Percentiles rank a stretch among this genome's conserved stretches.
Conservation (phyloP, 2,329 filamentous ascomycete genomes). For the Cladobotryum mycophilum region DNA sequence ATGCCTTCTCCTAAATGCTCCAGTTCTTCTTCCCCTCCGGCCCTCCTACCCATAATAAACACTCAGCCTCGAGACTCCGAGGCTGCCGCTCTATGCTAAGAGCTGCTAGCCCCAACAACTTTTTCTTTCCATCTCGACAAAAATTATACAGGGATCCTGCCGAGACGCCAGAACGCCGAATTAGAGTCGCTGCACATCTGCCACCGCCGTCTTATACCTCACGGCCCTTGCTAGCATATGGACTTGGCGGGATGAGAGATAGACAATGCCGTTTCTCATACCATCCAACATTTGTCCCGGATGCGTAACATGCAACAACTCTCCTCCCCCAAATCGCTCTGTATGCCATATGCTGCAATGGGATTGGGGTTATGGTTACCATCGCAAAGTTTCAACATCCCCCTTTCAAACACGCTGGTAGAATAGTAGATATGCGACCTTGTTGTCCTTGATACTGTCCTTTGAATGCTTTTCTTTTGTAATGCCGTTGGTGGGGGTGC, state of each 20-base stretch:
- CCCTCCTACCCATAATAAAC: not conserved
- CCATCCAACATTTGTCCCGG: not conserved
- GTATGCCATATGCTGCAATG: not conserved
- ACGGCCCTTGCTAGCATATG: constrained; percentile 7
- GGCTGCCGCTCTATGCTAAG: not conserved
- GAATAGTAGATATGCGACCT: constrained; percentile 94
- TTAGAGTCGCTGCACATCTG: constrained; percentile 18
- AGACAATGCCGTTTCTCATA: not conserved
- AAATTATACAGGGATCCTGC: constrained; percentile 15
- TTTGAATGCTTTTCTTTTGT: constrained; percentile 52
- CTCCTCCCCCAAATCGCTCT: not conserved
- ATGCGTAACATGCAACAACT: constrained; percentile 2
- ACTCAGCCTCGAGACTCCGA: not conserved
- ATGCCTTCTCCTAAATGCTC: not conserved
- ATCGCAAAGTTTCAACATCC: not conserved
- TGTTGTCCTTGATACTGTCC: constrained; percentile 78
- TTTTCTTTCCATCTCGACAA: constrained; percentile 11
- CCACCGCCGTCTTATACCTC: constrained; percentile 16
- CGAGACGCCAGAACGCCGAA: constrained; percentile 25
- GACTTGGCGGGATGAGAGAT: constrained; percentile 1
- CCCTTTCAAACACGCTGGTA: constrained; percentile 67
- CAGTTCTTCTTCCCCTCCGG: not conserved
- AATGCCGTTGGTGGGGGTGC: constrained; percentile 53
- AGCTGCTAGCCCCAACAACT: constrained; percentile 1
- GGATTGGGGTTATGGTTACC: not conserved